Evolutionary conservation across 768 basidiomycete species (phyloP).

Genomic region (Coprinellus micaceus): DNA sequence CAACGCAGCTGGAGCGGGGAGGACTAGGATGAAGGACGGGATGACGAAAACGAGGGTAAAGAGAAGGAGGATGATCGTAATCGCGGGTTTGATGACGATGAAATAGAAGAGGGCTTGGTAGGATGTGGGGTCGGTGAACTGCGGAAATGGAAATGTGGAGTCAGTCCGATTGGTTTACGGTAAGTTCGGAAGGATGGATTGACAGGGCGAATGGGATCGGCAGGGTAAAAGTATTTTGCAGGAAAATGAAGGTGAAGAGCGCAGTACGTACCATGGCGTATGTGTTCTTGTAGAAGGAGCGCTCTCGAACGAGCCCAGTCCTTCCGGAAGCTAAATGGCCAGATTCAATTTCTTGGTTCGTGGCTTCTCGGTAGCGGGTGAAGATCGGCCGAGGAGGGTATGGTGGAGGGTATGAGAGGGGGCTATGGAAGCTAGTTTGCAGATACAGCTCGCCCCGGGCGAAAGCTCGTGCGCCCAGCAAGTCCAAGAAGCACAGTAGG

Average conservation of each 20-base stretch:
- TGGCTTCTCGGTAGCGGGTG: constrained; percentile 53
- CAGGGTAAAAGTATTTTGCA: no score
- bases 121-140: constrained; percentile 81
- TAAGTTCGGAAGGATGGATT: no score
- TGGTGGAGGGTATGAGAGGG: constrained; percentile 58
- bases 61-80: constrained; percentile 65
- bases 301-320: constrained; percentile 44
- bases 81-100: constrained; percentile 79
- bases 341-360: constrained; percentile 45
- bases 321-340: constrained; percentile 24
- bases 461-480: constrained; percentile 69
- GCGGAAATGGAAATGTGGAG: constrained; percentile 2
- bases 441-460: constrained; percentile 71
- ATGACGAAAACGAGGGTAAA: constrained; percentile 53
- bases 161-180: neutral
- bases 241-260: neutral
- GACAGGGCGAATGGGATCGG: neutral
- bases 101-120: constrained; percentile 88
- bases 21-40: constrained; percentile 52
- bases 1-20: constrained; percentile 67
- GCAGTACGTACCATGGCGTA: constrained; percentile 68
- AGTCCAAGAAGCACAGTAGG: constrained; percentile 71
- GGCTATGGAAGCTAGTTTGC: constrained; percentile 67
- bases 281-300: constrained; percentile 76
- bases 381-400: constrained; percentile 74